Conservation (phyloP, 2,329 filamentous ascomycete species). For the Aspergillus persii region DNA sequence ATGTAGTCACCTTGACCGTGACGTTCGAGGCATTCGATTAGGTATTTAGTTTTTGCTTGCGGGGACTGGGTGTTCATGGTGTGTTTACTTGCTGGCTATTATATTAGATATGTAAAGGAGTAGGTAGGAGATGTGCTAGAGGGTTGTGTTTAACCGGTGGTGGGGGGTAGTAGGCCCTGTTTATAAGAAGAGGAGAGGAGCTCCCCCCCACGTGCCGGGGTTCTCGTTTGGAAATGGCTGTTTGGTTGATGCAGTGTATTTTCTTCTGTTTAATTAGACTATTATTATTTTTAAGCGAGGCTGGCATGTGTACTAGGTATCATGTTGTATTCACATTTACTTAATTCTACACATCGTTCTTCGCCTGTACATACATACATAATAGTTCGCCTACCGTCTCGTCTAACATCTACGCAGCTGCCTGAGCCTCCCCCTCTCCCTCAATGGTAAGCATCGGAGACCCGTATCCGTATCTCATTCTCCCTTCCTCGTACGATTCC, state of each 20-base stretch:
- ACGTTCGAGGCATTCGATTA: constrained; percentile 26
- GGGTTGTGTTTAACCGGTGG: background rate
- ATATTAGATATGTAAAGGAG: background rate
- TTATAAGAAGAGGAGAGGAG: background rate
- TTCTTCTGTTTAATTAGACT: too few relatives aligned
- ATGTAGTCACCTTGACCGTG: constrained; percentile 36
- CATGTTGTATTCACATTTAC: too few relatives aligned
- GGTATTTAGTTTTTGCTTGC: constrained; percentile 15
- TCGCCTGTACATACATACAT: too few relatives aligned
- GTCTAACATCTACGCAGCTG: background rate
- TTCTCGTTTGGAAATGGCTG: background rate
- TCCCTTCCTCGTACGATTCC: constrained; percentile 34
- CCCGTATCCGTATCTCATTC: constrained; percentile 36
- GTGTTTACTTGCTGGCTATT: background rate
- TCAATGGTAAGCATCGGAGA: constrained; percentile 41
- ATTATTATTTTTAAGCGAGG: too few relatives aligned
- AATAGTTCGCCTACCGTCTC: too few relatives aligned
- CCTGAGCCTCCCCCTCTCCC: constrained; percentile 11
- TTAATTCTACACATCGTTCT: too few relatives aligned
- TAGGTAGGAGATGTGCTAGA: background rate
- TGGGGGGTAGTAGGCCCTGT: too few relatives aligned
- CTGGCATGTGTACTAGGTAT: background rate
- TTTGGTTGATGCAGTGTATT: too few relatives aligned
- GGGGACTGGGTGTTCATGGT: constrained; percentile 12
- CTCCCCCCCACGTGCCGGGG: background rate